Evolutionary conservation across 306 rosid genomes (phyloP), one percentile per base, ranked within the genome.

Genomic region (Senna tora): DNA sequence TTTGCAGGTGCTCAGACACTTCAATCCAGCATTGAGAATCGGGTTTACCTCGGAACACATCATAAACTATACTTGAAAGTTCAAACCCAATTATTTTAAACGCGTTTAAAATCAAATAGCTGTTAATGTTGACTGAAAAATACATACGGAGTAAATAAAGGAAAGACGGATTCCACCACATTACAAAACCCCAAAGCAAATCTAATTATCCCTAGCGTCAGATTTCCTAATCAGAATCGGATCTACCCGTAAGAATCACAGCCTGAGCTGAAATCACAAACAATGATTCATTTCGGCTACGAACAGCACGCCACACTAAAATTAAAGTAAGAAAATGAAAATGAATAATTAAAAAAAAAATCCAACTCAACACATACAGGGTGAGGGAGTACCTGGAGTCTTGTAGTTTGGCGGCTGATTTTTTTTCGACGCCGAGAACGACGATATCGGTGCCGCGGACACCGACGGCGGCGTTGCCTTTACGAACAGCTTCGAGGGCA

Each of bases 401-500:
- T 56, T 90, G 98, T 15, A 93, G 98, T 64, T 91, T 93, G 42
- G 94, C 94, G 10, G 98, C 43, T 73, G 98, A 89, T 82, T 93
- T 93, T 84, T 93, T 93, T 80, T 93, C 98, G 49, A 93, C 98
- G 43, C 98, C 97, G 75, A 93, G 98, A 57, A 93, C 96, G 71
- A 93, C 84, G 76, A 91, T 93, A 46, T 93, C 98, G 68, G 94
- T 80, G 69, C 98, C 98, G 9, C 98, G 98, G 41, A 93, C 98
- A 39, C 98, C 97, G 54, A 93, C 98, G 83, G 98, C 97, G 74
- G 98, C 98, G 90, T 93, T 93, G 3, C 98, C 98, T 77, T 93
- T 93, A 10, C 98, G 96, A 36, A 93, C 98, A 19, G 97, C 98
- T 76, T 93, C 98, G 12, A 93, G 93, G 4, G 98, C 98, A 74